These are phyloP conservation scores for Pythium brassicae DNA, from an alignment of 352 stramenopile species.

Conservation along the genomic window DNA sequence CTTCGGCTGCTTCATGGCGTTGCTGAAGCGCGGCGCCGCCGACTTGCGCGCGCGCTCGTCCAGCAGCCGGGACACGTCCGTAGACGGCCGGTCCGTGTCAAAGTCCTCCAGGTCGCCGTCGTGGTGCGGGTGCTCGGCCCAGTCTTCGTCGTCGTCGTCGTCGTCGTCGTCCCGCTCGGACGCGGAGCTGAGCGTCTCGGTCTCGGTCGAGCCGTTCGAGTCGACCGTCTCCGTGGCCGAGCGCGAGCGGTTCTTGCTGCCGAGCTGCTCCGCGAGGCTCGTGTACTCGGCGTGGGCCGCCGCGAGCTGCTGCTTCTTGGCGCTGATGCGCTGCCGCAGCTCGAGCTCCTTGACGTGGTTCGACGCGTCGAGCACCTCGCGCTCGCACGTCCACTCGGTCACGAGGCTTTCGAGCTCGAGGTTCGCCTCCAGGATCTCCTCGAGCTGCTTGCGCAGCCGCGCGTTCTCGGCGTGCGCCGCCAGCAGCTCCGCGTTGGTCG, in stretches of 20 bases:
- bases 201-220: slow-evolving; percentile 43
- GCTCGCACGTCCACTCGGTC: slow-evolving; percentile 49
- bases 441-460: slow-evolving; percentile 47
- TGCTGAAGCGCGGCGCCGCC: slow-evolving; percentile 8
- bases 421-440: slow-evolving; percentile 55
- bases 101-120: slow-evolving; percentile 22
- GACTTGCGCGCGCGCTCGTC: slow-evolving; percentile 8
- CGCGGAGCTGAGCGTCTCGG: slow-evolving; percentile 35
- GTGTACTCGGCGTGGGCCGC: slow-evolving; percentile 34
- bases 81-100: slow-evolving; percentile 37
- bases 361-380: slow-evolving; percentile 50
- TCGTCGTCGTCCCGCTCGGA: slow-evolving; percentile 30
- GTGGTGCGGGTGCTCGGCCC: slow-evolving; percentile 20
- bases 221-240: slow-evolving; percentile 29
- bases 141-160: slow-evolving; percentile 18
- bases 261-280: slow-evolving; percentile 39
- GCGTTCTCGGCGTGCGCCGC: slow-evolving; percentile 51
- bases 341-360: slow-evolving; percentile 53
- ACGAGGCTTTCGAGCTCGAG: slow-evolving; percentile 53
- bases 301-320: slow-evolving; percentile 45
- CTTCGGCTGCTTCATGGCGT: slow-evolving; percentile 7
- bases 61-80: slow-evolving; percentile 39
- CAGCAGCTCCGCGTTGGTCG: slow-evolving; percentile 26
- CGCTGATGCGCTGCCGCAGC: slow-evolving; percentile 48
- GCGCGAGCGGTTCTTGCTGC: slow-evolving; percentile 24